Evolutionary conservation across 768 basidiomycete species (phyloP), one percentile per base, ranked within the genome.

Genomic region (Termitomyces sp.): DNA sequence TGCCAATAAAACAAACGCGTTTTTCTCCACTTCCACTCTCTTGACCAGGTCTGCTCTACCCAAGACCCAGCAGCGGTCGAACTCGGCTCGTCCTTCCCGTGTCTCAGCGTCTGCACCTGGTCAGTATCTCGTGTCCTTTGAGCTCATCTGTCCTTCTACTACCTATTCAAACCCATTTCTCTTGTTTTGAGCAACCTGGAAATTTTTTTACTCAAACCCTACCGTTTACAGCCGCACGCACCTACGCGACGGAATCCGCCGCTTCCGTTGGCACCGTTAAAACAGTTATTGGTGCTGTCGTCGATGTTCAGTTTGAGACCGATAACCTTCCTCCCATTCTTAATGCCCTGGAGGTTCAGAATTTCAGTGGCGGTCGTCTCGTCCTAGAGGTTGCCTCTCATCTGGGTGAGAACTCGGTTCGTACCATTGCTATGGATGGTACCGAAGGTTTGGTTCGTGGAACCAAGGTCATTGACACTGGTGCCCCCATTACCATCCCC

Each of bases 401-500:
- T 73, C 81, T 99, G 55, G 97, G 97, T 73, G 97, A 98, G 80
- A 98, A 98, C 84, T 91, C 94, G 25, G 94, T 97, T 73, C 92
- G 97, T 68, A 96, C 93, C 74, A 99, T 99, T 84, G 97, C 97
- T 68, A 99, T 99, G 97, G 97, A 98, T 71, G 95, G 96, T 88
- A 99, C 97, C 52, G 97, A 97, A 76, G 97, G 97, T 91, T 91
- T 99, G 69, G 95, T 99, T 63, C 94, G 97, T 76, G 97, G 97
- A 49, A 91, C 95, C 74, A 94, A 87, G 79, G 97, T 98, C 68
- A 69, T 97, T 68, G 97, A 98, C 77, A 97, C 96, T 39, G 97
- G 97, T 71, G 79, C 88, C 50, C 97, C 97, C 74, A 99, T 99
- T 76, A 81, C 82, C 76, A 92, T 99, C 61, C 97, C 97, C 64